Conservation (phyloP, 495 filamentous ascomycete species). For the Penicillium psychrofluorescens region DNA sequence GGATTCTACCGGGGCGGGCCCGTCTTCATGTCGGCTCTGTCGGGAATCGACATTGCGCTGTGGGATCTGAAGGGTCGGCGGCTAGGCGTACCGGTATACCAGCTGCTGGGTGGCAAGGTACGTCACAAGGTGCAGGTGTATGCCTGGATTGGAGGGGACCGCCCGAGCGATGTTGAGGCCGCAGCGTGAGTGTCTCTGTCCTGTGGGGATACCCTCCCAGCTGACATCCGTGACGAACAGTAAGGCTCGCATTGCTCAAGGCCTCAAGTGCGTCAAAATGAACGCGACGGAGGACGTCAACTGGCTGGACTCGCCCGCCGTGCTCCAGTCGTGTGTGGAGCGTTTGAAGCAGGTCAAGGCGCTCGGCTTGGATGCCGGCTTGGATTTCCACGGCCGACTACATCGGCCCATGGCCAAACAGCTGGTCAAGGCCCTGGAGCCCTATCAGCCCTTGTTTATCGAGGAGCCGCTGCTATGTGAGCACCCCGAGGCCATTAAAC, state of each 20-base stretch:
- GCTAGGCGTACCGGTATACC: conserved; percentile 63
- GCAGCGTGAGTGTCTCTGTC: conserved; percentile 34
- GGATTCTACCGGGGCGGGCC: conserved; percentile 81
- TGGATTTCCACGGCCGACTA: conserved; percentile 76
- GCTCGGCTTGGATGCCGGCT: conserved; percentile 62
- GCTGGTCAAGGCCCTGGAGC: conserved; percentile 64
- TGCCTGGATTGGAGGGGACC: conserved; percentile 81
- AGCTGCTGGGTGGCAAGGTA: conserved; percentile 71
- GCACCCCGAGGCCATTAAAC: conserved; percentile 63
- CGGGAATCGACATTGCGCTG: conserved; percentile 75
- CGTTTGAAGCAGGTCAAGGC: conserved; percentile 64
- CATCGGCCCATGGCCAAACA: conserved; percentile 82
- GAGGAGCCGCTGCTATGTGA: conserved; percentile 73
- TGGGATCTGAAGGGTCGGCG: conserved; percentile 66
- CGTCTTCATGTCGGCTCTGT: conserved; percentile 74
- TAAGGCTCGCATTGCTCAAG: conserved; percentile 59
- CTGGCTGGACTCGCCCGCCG: conserved; percentile 70
- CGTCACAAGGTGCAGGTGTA: conserved; percentile 70
- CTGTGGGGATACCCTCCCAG: no score
- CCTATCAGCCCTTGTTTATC: conserved; percentile 66
- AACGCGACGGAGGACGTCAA: conserved; percentile 75
- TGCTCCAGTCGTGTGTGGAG: conserved; percentile 57
- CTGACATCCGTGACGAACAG: conserved; percentile 10
- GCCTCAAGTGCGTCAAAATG: conserved; percentile 74
- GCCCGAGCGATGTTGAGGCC: conserved; percentile 60